Base-by-base conservation (phyloP, 371 early-diverging fungal genomes). In the Saksenaea vasiformis region DNA sequence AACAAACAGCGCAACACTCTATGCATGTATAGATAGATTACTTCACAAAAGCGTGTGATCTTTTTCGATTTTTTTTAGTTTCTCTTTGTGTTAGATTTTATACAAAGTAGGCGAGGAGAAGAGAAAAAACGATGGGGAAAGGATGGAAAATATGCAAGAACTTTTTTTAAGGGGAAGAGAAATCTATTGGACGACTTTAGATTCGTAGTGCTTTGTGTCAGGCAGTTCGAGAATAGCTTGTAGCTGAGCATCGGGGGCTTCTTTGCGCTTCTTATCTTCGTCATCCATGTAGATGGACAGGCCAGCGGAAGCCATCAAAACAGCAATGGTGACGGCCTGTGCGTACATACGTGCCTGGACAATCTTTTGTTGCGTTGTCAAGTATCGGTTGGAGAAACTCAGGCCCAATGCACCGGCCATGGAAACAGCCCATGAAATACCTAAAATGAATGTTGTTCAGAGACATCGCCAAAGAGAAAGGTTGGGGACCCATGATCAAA, bases 341-440 rank as follows among this genome's bases (percentile, higher is more conserved):
- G 82, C 80, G 61, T 78, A 90, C 90, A 91, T 89, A 79, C 92
- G 89, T 8, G 92, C 90, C 54, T 91, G 90, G 26, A 91, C 92
- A 5, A 89, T 66, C 65, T 90, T 89, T 69, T 91, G 91, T 51
- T 90, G 86, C 5, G 84, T 83, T 2, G 88, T 83, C 58, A 91
- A 73, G 13, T 85, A 87, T 71, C 80, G 84, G 68, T 90, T 81
- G 34, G 86, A 82, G 65, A 89, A 90, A 60, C 88, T 80, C 65
- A 86, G 82, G 26, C 80, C 82, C 15, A 89, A 62, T 1, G 92
- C 86, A 54, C 85, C 89, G 10, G 72, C 85, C 81, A 91, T 90
- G 38, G 87, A 87, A 15, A 77, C 74, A 62, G 84, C 74, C 92
- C 92, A 91, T 31, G 91, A 85, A 53, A 80, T 68, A 56, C 91